phyloP scores from a whole-genome alignment of 768 basidiomycete genomes.

The Auriscalpium orientale region DNA sequence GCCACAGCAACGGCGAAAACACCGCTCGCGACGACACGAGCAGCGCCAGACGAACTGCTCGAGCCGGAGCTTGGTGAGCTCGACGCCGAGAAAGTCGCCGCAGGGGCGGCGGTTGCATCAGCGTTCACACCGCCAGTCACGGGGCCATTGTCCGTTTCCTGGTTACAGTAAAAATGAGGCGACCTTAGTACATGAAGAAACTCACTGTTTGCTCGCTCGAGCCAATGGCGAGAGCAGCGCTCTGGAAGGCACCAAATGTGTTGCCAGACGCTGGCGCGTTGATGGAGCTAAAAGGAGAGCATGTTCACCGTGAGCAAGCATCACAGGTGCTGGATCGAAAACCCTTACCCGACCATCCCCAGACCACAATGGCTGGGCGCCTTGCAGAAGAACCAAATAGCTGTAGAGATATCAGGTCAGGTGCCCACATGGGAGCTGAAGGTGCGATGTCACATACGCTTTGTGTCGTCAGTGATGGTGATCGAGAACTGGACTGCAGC shows the following conservation, averaged over 20 bases:
- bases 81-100: neutral
- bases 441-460: slow-evolving; percentile 29
- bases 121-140: slow-evolving; percentile 32
- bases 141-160: slow-evolving; percentile 33
- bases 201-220: slow-evolving; percentile 28
- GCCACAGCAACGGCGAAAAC: neutral
- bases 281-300: slow-evolving; percentile 24
- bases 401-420: slow-evolving; percentile 19
- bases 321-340: too few relatives aligned
- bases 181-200: neutral
- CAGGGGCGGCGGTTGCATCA: slow-evolving; percentile 7
- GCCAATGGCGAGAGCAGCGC: slow-evolving; percentile 34
- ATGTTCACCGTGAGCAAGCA: neutral
- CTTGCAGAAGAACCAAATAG: slow-evolving; percentile 55
- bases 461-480: slow-evolving; percentile 37
- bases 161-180: neutral
- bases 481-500: slow-evolving; percentile 34
- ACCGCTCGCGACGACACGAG: neutral
- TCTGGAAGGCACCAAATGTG: slow-evolving; percentile 32
- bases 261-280: slow-evolving; percentile 41
- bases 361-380: slow-evolving; percentile 37
- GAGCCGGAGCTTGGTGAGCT: neutral
- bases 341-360: slow-evolving; percentile 40
- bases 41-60: neutral
- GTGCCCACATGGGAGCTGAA: too few relatives aligned